A percentile compares a stretch with the other conserved stretches of the same genome.
phyloP scores from a whole-genome alignment of 1,284 basidiomycete genomes.

The Apiotrichum sp. region DNA sequence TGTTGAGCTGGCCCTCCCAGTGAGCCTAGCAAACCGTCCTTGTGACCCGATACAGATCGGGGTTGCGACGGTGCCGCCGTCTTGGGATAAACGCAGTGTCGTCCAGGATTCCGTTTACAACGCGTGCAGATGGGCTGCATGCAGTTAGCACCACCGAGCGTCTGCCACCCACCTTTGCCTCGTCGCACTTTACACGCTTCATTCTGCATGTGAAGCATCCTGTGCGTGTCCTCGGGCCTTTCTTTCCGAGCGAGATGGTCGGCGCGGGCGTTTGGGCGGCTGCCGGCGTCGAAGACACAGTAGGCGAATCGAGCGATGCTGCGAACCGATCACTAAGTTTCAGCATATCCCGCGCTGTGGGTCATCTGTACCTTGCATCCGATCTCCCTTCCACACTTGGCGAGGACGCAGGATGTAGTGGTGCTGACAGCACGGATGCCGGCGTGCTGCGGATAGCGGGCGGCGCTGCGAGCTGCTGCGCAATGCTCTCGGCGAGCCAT shows the following conservation, averaged over 20 bases:
- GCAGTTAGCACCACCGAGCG: not conserved
- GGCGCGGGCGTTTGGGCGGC: not conserved
- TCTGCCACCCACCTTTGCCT: constrained; percentile 6
- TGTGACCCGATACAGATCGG: not conserved
- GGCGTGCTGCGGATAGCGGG: not conserved
- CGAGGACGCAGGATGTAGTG: not conserved
- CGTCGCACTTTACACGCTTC: constrained; percentile 17
- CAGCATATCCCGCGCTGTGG: too few relatives aligned
- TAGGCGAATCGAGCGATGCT: not conserved
- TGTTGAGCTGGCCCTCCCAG: too few relatives aligned
- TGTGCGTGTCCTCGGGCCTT: constrained; percentile 11
- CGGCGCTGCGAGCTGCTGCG: not conserved
- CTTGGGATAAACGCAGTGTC: constrained; percentile 15
- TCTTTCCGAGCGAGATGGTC: constrained; percentile 6
- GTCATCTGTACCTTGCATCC: too few relatives aligned
- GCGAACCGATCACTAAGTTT: too few relatives aligned
- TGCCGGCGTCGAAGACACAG: not conserved
- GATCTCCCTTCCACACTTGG: too few relatives aligned
- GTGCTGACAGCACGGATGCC: not conserved
- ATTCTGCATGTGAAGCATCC: constrained; percentile 16
- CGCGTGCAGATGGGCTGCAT: constrained; percentile 13
- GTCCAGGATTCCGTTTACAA: constrained; percentile 11
- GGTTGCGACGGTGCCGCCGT: not conserved
- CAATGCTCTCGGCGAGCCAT: constrained; percentile 6
- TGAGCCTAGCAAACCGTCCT: too few relatives aligned